Conservation (phyloP, 1,284 basidiomycete genomes). For the Laetiporus sulphureus region DNA sequence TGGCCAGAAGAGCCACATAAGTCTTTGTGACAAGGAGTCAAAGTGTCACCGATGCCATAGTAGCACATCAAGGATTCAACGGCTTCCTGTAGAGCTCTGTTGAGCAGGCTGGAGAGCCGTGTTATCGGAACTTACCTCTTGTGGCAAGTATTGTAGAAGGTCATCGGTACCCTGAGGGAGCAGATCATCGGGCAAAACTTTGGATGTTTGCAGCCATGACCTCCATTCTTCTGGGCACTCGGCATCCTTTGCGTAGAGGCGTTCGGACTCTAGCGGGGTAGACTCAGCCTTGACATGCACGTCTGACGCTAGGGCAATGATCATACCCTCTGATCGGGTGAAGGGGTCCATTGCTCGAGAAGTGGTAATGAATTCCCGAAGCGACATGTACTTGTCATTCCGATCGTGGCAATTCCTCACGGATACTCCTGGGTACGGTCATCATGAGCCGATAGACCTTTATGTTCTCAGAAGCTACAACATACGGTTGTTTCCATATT, state of each 20-base stretch:
- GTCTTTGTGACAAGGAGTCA: conserved; percentile 76
- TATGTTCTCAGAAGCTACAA: background rate
- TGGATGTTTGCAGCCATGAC: conserved; percentile 42
- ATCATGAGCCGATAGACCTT: no score
- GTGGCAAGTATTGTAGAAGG: conserved; percentile 46
- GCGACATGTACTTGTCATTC: conserved; percentile 19
- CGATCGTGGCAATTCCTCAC: no score
- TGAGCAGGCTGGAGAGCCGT: background rate
- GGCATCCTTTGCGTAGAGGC: conserved; percentile 70
- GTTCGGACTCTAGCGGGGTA: conserved; percentile 39
- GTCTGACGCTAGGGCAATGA: background rate
- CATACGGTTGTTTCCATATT: conserved; percentile 23
- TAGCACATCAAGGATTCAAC: conserved; percentile 79
- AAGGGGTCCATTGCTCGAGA: conserved; percentile 12
- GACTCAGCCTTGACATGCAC: no score
- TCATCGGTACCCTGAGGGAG: conserved; percentile 46
- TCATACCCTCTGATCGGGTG: background rate
- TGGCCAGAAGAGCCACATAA: conserved; percentile 74
- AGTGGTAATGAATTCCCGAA: conserved; percentile 21
- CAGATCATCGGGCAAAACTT: conserved; percentile 42
- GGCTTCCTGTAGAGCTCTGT: conserved; percentile 32
- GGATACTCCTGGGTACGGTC: no score
- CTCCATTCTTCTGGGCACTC: conserved; percentile 59
- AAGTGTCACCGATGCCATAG: conserved; percentile 65
- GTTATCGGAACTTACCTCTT: conserved; percentile 26